Evolutionary conservation across 2,329 filamentous ascomycete genomes (phyloP).

Genomic region (Emmonsiellopsis sp.): DNA sequence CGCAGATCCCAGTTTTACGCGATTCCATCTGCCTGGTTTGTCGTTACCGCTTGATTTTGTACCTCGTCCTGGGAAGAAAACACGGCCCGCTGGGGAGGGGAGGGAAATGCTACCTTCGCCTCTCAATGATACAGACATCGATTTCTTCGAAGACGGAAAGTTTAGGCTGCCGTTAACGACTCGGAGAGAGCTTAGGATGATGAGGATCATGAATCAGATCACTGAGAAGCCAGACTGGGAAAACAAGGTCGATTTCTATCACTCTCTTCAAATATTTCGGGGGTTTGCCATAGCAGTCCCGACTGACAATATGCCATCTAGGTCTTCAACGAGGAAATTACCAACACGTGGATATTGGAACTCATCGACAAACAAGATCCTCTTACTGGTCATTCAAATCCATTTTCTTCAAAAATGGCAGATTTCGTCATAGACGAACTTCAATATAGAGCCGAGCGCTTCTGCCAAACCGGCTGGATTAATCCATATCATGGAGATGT

Average conservation of each 20-base stretch:
- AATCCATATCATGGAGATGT: constrained; percentile 37
- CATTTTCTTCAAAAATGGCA: constrained; percentile 21
- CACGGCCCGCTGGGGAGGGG: too few relatives aligned
- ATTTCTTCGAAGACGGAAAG: background rate
- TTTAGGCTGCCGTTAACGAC: constrained; percentile 15
- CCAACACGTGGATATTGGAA: constrained; percentile 26
- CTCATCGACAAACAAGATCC: constrained; percentile 11
- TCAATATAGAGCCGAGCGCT: constrained; percentile 36
- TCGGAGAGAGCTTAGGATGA: constrained; percentile 30
- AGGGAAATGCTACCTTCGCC: too few relatives aligned
- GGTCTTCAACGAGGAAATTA: constrained; percentile 27
- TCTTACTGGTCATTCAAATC: constrained; percentile 12
- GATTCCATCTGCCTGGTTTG: too few relatives aligned
- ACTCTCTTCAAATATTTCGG: too few relatives aligned
- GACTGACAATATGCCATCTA: constrained; percentile 3
- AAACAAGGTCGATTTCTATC: constrained; percentile 17
- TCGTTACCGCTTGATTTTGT: too few relatives aligned
- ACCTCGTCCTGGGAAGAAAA: too few relatives aligned
- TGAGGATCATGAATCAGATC: constrained; percentile 31
- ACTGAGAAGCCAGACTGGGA: constrained; percentile 36
- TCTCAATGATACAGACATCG: too few relatives aligned
- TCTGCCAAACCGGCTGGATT: constrained; percentile 31
- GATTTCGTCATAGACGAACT: constrained; percentile 39
- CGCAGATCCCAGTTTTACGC: too few relatives aligned
- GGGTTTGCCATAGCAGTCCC: too few relatives aligned